phyloP scores from a whole-genome alignment of 2,329 filamentous ascomycete species.

The Curvularia sp. region DNA sequence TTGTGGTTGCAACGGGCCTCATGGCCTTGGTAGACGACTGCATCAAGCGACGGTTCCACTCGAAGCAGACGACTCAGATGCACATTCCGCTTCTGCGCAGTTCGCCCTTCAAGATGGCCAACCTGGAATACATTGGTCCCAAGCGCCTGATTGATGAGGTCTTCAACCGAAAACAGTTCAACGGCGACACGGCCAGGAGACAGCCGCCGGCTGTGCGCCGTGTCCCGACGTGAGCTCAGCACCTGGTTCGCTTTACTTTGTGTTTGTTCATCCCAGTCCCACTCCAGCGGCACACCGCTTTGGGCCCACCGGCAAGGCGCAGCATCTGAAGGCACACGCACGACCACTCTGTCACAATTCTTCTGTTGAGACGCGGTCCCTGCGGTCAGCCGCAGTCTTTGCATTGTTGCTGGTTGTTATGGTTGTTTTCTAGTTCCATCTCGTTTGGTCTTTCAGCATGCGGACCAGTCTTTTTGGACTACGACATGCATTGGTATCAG shows the following conservation, averaged over 20 bases:
- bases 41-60: slow-evolving; percentile 80
- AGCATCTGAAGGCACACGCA: slow-evolving; percentile 28
- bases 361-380: slow-evolving; percentile 28
- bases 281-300: slow-evolving; percentile 11
- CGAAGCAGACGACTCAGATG: slow-evolving; percentile 60
- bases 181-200: slow-evolving; percentile 31
- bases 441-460: slow-evolving; percentile 28
- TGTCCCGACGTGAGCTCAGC: slow-evolving; percentile 23
- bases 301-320: slow-evolving; percentile 22
- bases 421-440: slow-evolving; percentile 15
- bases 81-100: slow-evolving; percentile 60
- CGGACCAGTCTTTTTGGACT: slow-evolving; percentile 11
- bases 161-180: slow-evolving; percentile 58
- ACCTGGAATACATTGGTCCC: slow-evolving; percentile 68
- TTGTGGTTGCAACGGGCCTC: slow-evolving; percentile 88
- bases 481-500: slow-evolving; percentile 30
- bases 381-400: slow-evolving; percentile 19
- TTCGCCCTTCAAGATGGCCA: slow-evolving; percentile 58
- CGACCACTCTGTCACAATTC: slow-evolving; percentile 33
- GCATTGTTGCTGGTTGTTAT: slow-evolving; percentile 19
- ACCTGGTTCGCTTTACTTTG: slow-evolving; percentile 13
- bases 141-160: slow-evolving; percentile 69
- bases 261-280: slow-evolving; percentile 28
- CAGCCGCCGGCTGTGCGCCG: slow-evolving; percentile 38
- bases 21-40: slow-evolving; percentile 88